Percentiles rank a stretch among this genome's conserved stretches.
These are phyloP conservation scores for Limonium bicolor DNA, from an alignment of 148 eudicot species.

Conservation along the genomic window DNA sequence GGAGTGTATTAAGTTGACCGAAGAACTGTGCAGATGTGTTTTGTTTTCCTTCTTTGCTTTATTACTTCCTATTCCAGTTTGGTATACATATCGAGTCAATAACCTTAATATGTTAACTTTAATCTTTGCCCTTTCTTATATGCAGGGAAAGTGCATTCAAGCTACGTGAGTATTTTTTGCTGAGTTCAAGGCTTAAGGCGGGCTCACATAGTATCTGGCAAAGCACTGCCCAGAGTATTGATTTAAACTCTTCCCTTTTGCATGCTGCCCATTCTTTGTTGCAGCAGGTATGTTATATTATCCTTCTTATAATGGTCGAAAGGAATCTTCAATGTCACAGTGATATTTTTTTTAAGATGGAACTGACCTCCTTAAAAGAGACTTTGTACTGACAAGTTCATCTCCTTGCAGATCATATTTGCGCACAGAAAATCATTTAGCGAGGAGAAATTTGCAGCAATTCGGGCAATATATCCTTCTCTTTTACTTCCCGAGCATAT, in stretches of 20 bases:
- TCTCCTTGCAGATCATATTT: slow-evolving; percentile 50
- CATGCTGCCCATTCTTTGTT: slow-evolving; percentile 49
- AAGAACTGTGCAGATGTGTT: no score
- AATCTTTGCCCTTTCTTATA: background rate
- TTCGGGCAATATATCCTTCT: slow-evolving; percentile 23
- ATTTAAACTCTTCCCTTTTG: slow-evolving; percentile 28
- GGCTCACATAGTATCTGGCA: slow-evolving; percentile 53
- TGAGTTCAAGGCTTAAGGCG: slow-evolving; percentile 49
- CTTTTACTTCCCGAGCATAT: slow-evolving; percentile 17
- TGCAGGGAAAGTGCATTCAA: slow-evolving; percentile 29
- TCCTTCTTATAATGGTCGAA: background rate
- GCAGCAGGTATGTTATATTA: slow-evolving; percentile 38
- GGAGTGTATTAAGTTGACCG: no score
- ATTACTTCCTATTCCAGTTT: no score
- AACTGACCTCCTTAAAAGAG: no score
- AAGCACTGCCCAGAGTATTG: slow-evolving; percentile 17
- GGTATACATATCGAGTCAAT: no score
- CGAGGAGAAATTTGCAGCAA: slow-evolving; percentile 27
- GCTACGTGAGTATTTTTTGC: slow-evolving; percentile 38
- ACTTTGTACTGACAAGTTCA: background rate
- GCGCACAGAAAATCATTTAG: slow-evolving; percentile 68
- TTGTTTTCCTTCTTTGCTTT: no score
- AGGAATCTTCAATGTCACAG: background rate
- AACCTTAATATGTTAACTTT: no score
- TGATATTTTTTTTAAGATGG: no score